Evolutionary conservation across 345 rosid genomes (phyloP), one percentile per base, ranked within the genome.

Genomic region (Syzygium aqueum): DNA sequence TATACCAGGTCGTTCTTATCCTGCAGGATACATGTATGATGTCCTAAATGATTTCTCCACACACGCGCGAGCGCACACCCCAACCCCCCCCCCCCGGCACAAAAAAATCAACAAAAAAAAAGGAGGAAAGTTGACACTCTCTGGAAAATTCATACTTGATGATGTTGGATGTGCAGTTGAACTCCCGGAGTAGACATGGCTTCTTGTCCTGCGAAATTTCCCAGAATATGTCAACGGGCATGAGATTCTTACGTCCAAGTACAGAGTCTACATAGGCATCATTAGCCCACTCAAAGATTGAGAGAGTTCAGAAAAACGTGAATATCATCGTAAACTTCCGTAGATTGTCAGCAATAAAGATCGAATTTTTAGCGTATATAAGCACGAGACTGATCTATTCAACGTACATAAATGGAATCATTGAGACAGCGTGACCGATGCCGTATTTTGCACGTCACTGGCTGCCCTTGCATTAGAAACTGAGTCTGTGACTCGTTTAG

Each of bases 121-220:
- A 22, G 25, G 52, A 84, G 50, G 13, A 67, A 57, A 59, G 53
- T 33, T 28, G 84, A 15, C 25, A 63, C 78, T 40, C 21, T 37
- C 52, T 27, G 22, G 40, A 52, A 65, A 17, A 43, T 40, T 46
- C 67, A 22, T 84, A 89, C 90, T n/a, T 89, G 88, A 53, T 85
- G 87, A 28, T 86, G 88, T 84, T 40, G 86, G 85, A 89, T 65
- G 46, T 33, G 85, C 88, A 89, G 84, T 37, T 51, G 84, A 86
- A 89, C 90, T 11, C 67, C 82, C 5, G 52, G 89, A 23, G 87
- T 23, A 80, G 87, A 40, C 89, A 88, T 88, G 84, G 53, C 65
- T 51, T 22, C 85, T 73, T 73, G 82, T 63, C 43, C 49, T 5
- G 87, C 37, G 8, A n/a, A 61, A 49, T 85, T 30, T 49, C 56